Evolutionary conservation across 2,329 filamentous ascomycete genomes (phyloP), one percentile per base, ranked within the genome.

Genomic region (Colletotrichum endophyticum): DNA sequence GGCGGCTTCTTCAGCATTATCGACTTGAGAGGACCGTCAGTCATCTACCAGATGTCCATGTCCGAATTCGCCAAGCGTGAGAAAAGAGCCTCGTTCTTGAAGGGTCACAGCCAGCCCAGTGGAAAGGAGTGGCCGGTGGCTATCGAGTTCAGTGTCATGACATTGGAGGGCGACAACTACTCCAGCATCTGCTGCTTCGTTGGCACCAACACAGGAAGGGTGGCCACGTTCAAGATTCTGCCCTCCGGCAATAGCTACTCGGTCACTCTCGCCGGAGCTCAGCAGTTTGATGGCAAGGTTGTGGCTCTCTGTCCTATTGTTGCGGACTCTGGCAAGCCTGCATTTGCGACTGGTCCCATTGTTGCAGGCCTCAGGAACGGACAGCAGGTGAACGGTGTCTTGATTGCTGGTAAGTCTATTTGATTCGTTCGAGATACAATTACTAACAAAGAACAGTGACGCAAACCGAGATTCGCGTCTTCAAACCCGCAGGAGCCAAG

Each of bases 111-210:
- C 68, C 84, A 87, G 28, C 84, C 89, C 7, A 84, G 87, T 6
- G 82, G 87, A 2, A 89, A 89, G 64, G 96, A 98, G 81, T 98
- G 93, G 91, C 92, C 95, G 1, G 95, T 95, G 0, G 90, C 88
- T 34, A 92, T 99, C 32, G 95, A 98, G 82, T 99, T 99, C 86
- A 95, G 95, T 70, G 95, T 98, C 63, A 94, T 99, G 92, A 98
- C 95, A 5, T 87, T 98, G 6, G 97, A 99, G 59, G 95, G 94
- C n/a, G 96, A 99, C 82, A 93, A 95, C 78, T 99, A 98, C 83
- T 99, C 97, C 2, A 98, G 96, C 81, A 98, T 99, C 73, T 92
- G 94, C 75, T 94, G 97, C 79, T 98, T 99, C 79, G 95, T 98
- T 3, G 97, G 97, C 25, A 99, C 97, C 0, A 96, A 94, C 79